Percentiles rank a stretch among this genome's conserved stretches.
Evolutionary conservation across 176 grass and related monocot species (phyloP).

Genomic region (Tillandsia leiboldiana): DNA sequence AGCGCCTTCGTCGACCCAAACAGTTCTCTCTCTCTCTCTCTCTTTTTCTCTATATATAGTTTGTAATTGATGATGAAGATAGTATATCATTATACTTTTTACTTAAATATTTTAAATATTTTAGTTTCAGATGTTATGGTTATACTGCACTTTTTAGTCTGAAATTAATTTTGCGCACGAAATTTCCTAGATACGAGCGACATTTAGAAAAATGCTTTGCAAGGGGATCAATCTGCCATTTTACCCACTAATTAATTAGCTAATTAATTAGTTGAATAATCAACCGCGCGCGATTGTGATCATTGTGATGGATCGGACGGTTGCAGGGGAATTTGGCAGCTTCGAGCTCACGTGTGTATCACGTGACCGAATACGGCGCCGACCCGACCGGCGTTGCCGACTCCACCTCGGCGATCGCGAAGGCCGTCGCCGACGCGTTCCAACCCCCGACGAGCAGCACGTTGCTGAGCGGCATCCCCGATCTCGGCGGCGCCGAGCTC

Average conservation of each 20-base stretch:
- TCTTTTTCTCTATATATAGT: not conserved
- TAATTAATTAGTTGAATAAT: too few species aligned
- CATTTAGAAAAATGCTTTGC: too few species aligned
- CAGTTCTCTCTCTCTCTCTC: constrained; percentile 5
- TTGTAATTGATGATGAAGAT: not conserved
- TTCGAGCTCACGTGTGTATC: constrained; percentile 42
- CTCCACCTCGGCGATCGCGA: constrained; percentile 56
- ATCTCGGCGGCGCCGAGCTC: constrained; percentile 76
- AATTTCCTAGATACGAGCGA: too few species aligned
- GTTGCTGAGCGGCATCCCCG: constrained; percentile 55
- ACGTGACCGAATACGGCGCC: constrained; percentile 79
- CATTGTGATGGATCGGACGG: not conserved
- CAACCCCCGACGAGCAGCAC: constrained; percentile 24
- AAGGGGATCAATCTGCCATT: too few species aligned
- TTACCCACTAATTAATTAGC: too few species aligned
- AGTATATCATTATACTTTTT: not conserved
- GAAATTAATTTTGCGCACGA: too few species aligned
- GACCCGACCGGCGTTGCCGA: constrained; percentile 53
- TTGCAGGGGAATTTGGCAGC: not conserved
- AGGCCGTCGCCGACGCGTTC: constrained; percentile 78
- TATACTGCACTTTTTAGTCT: too few species aligned
- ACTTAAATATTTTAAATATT: too few species aligned
- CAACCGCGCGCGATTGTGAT: too few species aligned
- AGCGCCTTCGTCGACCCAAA: constrained; percentile 12
- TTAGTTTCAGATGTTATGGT: too few species aligned